phyloP scores from a whole-genome alignment of 179 eudicot genomes.

The Kewa caespitosa region DNA sequence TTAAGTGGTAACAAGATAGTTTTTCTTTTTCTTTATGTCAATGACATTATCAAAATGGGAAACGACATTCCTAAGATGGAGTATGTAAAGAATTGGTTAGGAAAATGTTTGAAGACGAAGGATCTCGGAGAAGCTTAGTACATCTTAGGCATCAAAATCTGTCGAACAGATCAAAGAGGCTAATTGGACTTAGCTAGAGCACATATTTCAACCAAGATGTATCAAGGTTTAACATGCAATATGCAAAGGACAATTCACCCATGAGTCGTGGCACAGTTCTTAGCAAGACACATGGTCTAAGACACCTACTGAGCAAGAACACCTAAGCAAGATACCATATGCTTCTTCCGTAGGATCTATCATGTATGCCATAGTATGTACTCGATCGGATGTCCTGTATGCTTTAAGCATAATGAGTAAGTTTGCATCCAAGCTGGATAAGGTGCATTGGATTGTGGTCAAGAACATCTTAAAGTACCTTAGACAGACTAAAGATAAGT shows the following conservation, averaged over 20 bases:
- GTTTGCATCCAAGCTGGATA: too few species aligned
- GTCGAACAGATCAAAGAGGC: neutral
- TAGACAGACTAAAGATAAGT: neutral
- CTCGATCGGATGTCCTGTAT: neutral
- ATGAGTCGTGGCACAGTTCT: neutral
- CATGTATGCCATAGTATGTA: neutral
- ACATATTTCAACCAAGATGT: neutral
- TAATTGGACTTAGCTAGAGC: neutral
- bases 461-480: neutral
- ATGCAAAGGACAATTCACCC: neutral
- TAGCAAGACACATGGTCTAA: neutral
- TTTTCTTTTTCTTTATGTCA: neutral
- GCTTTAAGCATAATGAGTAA: neutral
- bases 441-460: too few species aligned
- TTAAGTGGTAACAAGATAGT: neutral
- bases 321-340: neutral
- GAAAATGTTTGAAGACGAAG: neutral
- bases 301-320: neutral
- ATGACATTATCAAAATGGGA: neutral
- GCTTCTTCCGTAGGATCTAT: neutral
- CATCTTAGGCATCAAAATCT: neutral
- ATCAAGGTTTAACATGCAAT: neutral
- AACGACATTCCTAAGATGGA: neutral
- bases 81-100: neutral
- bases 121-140: neutral